Evolutionary conservation across 1,284 basidiomycete species (phyloP).

Genomic region (Neolentinus lepideus): DNA sequence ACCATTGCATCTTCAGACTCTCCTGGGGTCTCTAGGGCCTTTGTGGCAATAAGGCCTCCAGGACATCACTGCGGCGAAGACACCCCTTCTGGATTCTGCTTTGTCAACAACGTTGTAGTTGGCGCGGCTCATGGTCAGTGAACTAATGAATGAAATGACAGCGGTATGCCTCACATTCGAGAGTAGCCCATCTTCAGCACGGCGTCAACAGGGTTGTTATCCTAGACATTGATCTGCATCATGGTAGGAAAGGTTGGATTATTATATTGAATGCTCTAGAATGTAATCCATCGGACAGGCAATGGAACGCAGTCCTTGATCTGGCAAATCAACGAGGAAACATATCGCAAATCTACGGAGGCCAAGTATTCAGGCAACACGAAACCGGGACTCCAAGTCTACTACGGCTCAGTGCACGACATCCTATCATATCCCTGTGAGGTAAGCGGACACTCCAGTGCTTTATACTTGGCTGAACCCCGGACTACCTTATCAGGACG

Average conservation of each 20-base stretch:
- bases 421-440: constrained; percentile 92
- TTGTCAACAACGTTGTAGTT: constrained; percentile 90
- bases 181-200: constrained; percentile 72
- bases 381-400: constrained; percentile 57
- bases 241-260: constrained; percentile 39
- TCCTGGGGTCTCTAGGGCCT: constrained; percentile 41
- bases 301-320: constrained; percentile 91
- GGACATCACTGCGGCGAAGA: constrained; percentile 91
- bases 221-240: constrained; percentile 93
- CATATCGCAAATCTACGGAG: constrained; percentile 62
- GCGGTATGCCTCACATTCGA: background rate
- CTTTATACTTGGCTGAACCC: background rate
- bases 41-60: constrained; percentile 82
- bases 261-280: background rate
- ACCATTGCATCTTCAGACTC: background rate
- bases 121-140: constrained; percentile 82
- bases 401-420: constrained; percentile 89
- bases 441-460: constrained; percentile 30
- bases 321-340: constrained; percentile 90
- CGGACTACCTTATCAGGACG: constrained; percentile 46
- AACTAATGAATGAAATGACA: background rate
- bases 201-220: constrained; percentile 78
- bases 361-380: constrained; percentile 27
- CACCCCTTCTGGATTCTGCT: constrained; percentile 87
- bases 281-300: constrained; percentile 33